phyloP scores from a whole-genome alignment of 23 red algal genomes.

The Chondrus crispus region DNA sequence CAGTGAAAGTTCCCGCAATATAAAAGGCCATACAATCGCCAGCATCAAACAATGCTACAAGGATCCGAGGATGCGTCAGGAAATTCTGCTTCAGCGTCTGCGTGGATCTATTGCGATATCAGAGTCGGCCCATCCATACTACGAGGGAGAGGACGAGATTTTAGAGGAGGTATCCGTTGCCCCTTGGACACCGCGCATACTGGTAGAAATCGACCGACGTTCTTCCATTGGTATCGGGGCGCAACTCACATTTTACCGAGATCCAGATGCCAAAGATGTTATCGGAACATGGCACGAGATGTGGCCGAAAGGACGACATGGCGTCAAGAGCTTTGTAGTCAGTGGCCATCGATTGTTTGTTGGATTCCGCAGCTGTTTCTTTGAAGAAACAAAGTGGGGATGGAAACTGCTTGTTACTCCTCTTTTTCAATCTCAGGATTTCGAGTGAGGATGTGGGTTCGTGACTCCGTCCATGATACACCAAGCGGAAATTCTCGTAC shows the following conservation, averaged over 20 bases:
- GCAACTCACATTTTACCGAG: constrained; percentile 19
- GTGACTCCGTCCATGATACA: no score
- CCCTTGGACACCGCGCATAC: not conserved
- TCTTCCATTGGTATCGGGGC: constrained; percentile 27
- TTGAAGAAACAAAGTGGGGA: constrained; percentile 26
- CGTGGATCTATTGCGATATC: constrained; percentile 1
- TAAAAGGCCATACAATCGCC: not conserved
- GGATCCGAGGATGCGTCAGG: not conserved
- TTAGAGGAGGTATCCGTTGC: constrained; percentile 1
- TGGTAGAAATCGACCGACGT: constrained; percentile 56
- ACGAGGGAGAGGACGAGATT: constrained; percentile 19
- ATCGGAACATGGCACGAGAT: constrained; percentile 37
- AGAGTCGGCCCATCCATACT: constrained; percentile 50
- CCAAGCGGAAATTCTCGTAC: no score
- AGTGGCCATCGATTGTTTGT: constrained; percentile 29
- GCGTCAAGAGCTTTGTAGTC: constrained; percentile 12
- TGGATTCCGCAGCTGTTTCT: constrained; percentile 29
- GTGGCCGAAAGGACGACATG: constrained; percentile 25
- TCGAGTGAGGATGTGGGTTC: not conserved
- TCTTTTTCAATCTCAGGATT: not conserved
- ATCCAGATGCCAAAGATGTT: constrained; percentile 21
- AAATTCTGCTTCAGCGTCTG: not conserved
- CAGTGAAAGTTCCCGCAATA: not conserved
- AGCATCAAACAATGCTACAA: not conserved
- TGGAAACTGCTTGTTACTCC: constrained; percentile 57